phyloP scores from a whole-genome alignment of 805 yeast genomes.

The Yamadazyma philogaea region DNA sequence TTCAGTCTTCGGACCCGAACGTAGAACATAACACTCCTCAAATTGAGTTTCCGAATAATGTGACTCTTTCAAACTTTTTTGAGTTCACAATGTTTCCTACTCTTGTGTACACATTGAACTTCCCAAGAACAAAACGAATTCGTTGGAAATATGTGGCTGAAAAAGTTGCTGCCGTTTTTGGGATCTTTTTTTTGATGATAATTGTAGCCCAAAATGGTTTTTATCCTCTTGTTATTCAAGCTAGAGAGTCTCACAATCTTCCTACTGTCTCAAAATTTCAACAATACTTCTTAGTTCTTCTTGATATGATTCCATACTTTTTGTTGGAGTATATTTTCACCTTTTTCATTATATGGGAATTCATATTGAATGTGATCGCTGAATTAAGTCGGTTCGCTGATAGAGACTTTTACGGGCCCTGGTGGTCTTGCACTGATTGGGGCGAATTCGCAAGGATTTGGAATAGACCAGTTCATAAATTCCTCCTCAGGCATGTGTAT shows the following conservation, averaged over 20 bases:
- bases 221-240: constrained; percentile 68
- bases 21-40: constrained; percentile 1
- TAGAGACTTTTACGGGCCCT: constrained; percentile 88
- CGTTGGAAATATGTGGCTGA: constrained; percentile 66
- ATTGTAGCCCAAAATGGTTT: constrained; percentile 70
- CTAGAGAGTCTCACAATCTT: constrained; percentile 49
- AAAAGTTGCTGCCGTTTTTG: constrained; percentile 79
- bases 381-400: constrained; percentile 86
- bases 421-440: constrained; percentile 98
- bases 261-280: constrained; percentile 45
- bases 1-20: constrained; percentile 11
- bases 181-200: constrained; percentile 80
- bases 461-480: constrained; percentile 92
- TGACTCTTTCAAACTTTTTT: constrained; percentile 64
- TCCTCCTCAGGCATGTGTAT: constrained; percentile 88
- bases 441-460: constrained; percentile 89
- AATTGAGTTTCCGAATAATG: constrained; percentile 66
- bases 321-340: constrained; percentile 69
- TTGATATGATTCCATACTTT: constrained; percentile 81
- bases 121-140: constrained; percentile 69
- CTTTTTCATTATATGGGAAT: constrained; percentile 94
- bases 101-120: constrained; percentile 75
- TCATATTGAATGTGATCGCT: constrained; percentile 84
- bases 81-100: constrained; percentile 87
- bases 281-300: constrained; percentile 54